Evolutionary conservation across 257 asterid genomes (phyloP).

Genomic region (Eucommia ulmoides): DNA sequence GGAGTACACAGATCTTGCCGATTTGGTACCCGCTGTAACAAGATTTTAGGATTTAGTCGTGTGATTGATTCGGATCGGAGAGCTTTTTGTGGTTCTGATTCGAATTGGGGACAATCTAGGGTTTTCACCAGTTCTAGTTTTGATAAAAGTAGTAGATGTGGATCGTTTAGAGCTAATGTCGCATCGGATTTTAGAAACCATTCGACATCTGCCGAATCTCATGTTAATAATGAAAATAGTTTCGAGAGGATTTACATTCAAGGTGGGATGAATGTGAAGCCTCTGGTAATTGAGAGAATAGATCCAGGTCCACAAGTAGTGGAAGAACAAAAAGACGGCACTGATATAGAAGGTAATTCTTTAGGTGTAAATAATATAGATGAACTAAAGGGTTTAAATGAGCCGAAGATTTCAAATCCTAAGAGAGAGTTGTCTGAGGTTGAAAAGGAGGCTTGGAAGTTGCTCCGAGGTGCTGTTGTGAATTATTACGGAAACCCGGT

Average conservation of each 20-base stretch:
- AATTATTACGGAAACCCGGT: conserved; percentile 59
- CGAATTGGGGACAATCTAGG: conserved; percentile 36
- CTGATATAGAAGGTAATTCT: conserved; percentile 7
- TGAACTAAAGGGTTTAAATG: conserved; percentile 9
- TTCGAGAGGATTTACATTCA: conserved; percentile 52
- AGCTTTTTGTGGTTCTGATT: conserved; percentile 39
- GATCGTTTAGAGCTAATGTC: conserved; percentile 31
- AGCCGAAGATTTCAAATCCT: conserved; percentile 17
- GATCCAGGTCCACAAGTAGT: conserved; percentile 22
- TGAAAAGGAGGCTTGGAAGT: conserved; percentile 65
- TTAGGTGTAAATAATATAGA: conserved; percentile 15
- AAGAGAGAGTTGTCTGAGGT: conserved; percentile 33
- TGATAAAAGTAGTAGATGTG: conserved; percentile 15
- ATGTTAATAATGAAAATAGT: no score
- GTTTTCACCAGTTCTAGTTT: conserved; percentile 20
- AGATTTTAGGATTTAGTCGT: conserved; percentile 22
- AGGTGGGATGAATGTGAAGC: conserved; percentile 48
- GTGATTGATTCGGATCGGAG: conserved; percentile 27
- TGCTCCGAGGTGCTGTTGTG: conserved; percentile 53
- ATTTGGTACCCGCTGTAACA: conserved; percentile 12
- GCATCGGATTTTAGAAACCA: conserved; percentile 52
- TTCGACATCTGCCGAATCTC: conserved; percentile 48
- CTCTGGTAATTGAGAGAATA: conserved; percentile 33
- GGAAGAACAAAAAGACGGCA: conserved; percentile 11
- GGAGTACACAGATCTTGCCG: conserved; percentile 14